Percentiles rank a stretch among this genome's conserved stretches.
Conservation (phyloP, 2,329 filamentous ascomycete genomes). For the Clarireedia sp. region DNA sequence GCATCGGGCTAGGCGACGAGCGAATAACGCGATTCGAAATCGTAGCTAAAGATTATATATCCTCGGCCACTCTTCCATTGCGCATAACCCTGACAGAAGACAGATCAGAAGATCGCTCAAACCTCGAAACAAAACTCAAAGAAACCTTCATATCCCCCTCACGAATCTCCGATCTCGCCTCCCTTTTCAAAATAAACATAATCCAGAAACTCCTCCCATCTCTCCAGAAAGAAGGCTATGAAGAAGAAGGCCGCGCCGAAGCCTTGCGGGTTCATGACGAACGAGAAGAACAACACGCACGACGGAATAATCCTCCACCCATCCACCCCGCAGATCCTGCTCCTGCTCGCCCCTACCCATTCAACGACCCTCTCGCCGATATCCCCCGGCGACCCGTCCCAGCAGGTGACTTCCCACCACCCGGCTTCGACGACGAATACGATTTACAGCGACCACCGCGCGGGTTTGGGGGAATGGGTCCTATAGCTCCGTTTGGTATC, state of each 20-base stretch:
- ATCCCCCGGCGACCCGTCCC: constrained; percentile 58
- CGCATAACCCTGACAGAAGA: constrained; percentile 42
- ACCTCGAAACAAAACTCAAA: constrained; percentile 41
- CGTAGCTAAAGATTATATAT: constrained; percentile 66
- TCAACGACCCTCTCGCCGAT: constrained; percentile 56
- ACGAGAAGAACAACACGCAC: constrained; percentile 36
- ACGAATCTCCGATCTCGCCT: constrained; percentile 60
- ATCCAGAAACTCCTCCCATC: constrained; percentile 77
- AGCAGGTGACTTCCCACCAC: constrained; percentile 68
- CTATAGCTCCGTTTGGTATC: constrained; percentile 53
- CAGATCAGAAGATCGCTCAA: constrained; percentile 43
- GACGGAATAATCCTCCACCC: constrained; percentile 29
- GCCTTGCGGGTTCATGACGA: constrained; percentile 35
- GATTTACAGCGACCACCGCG: constrained; percentile 66
- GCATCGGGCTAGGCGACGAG: constrained; percentile 71
- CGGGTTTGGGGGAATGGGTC: constrained; percentile 32
- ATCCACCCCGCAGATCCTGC: constrained; percentile 45
- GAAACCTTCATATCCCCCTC: constrained; percentile 66
- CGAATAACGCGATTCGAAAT: constrained; percentile 73
- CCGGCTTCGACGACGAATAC: constrained; percentile 88
- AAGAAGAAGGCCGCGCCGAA: constrained; percentile 41
- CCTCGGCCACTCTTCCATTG: constrained; percentile 46
- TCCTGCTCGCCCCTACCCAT: constrained; percentile 61
- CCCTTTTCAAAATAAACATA: constrained; percentile 67
- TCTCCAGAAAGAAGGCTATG: constrained; percentile 70